These are phyloP conservation scores for Pisolithus microcarpus DNA, from an alignment of 768 basidiomycete genomes.

Conservation along the genomic window DNA sequence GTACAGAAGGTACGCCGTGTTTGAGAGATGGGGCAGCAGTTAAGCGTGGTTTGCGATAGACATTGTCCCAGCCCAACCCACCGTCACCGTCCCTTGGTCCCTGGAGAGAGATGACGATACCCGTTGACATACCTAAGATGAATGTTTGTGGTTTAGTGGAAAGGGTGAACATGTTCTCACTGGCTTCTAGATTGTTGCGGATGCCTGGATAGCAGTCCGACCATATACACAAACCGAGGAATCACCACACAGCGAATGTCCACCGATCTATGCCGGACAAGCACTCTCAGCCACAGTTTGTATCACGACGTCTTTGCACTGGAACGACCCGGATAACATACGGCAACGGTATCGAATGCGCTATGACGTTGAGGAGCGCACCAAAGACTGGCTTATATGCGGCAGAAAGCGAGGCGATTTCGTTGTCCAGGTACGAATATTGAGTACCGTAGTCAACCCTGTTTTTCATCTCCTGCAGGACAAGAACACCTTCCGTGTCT, in stretches of 20 bases:
- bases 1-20: slow-evolving; percentile 28
- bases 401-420: slow-evolving; percentile 86
- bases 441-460: background rate
- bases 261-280: slow-evolving; percentile 76
- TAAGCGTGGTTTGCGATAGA: slow-evolving; percentile 22
- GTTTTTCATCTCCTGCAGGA: slow-evolving; percentile 38
- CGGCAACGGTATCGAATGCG: slow-evolving; percentile 48
- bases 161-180: slow-evolving; percentile 2
- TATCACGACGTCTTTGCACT: slow-evolving; percentile 70
- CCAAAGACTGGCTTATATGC: slow-evolving; percentile 84
- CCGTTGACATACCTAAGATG: slow-evolving; percentile 80
- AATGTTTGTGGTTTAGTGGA: slow-evolving; percentile 44
- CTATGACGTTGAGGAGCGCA: slow-evolving; percentile 77
- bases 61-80: slow-evolving; percentile 35
- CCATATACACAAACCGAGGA: slow-evolving; percentile 37
- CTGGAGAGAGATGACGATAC: slow-evolving; percentile 77
- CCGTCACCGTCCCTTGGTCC: slow-evolving; percentile 27
- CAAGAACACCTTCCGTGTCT: slow-evolving; percentile 47
- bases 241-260: slow-evolving; percentile 18
- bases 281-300: slow-evolving; percentile 64
- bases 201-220: slow-evolving; percentile 44
- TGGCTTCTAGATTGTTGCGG: slow-evolving; percentile 54
- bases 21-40: slow-evolving; percentile 8
- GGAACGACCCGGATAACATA: slow-evolving; percentile 49
- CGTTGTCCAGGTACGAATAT: slow-evolving; percentile 50